phyloP scores from a whole-genome alignment of 257 asterid genomes.

The Nicotiana knightiana region DNA sequence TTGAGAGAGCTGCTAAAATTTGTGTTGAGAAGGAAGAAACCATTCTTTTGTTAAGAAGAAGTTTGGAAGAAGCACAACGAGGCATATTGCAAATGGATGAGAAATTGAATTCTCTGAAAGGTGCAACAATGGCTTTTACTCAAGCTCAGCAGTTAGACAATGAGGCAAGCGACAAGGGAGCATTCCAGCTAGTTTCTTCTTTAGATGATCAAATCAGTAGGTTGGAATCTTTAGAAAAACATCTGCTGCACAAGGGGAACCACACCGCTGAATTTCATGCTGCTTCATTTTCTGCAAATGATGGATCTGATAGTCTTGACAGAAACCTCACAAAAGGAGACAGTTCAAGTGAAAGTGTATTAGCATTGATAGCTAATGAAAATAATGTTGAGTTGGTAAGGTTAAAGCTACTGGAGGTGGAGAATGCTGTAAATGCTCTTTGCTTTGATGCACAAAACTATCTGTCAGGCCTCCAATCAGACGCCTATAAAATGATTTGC shows the following conservation, averaged over 20 bases:
- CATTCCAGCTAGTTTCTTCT: slow-evolving; percentile 25
- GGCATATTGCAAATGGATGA: slow-evolving; percentile 59
- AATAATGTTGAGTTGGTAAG: slow-evolving; percentile 24
- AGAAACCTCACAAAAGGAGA: slow-evolving; percentile 12
- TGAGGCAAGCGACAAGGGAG: slow-evolving; percentile 25
- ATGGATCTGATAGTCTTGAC: slow-evolving; percentile 14
- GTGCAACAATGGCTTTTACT: slow-evolving; percentile 60
- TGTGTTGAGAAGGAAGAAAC: slow-evolving; percentile 72
- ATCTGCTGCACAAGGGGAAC: slow-evolving; percentile 15
- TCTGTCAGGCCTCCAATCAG: slow-evolving; percentile 25
- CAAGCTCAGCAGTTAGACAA: slow-evolving; percentile 46
- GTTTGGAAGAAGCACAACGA: slow-evolving; percentile 72
- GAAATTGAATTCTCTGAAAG: slow-evolving; percentile 59
- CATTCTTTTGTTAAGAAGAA: slow-evolving; percentile 50
- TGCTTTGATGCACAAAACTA: slow-evolving; percentile 26
- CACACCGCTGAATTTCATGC: slow-evolving; percentile 22
- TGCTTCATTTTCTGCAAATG: slow-evolving; percentile 17
- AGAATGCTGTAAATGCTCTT: slow-evolving; percentile 18
- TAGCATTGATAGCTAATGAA: slow-evolving; percentile 18
- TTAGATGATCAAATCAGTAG: slow-evolving; percentile 23
- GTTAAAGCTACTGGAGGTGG: slow-evolving; percentile 24
- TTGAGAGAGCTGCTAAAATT: slow-evolving; percentile 64
- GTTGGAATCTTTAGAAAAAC: slow-evolving; percentile 14
- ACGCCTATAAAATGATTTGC: slow-evolving; percentile 21
- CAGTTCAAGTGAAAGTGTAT: neutral